Evolutionary conservation across 2,329 filamentous ascomycete genomes (phyloP).

Genomic region (Amphichorda felina): DNA sequence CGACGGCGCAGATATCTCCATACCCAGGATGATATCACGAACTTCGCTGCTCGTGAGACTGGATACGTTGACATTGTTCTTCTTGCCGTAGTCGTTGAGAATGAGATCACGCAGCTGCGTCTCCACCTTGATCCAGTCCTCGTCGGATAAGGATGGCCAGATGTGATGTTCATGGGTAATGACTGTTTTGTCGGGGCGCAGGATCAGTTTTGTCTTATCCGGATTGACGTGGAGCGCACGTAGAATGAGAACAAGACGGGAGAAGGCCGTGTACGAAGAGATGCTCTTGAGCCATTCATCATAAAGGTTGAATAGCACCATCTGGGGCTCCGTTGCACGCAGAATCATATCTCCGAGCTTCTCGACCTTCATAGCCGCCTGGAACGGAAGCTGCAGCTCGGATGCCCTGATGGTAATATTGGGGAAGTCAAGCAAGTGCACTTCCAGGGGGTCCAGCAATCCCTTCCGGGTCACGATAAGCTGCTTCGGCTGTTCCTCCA

Average conservation of each 20-base stretch:
- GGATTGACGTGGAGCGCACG: slow-evolving; percentile 94
- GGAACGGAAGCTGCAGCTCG: slow-evolving; percentile 93
- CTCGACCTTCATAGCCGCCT: slow-evolving; percentile 99
- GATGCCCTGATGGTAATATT: slow-evolving; percentile 98
- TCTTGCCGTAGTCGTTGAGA: slow-evolving; percentile 97
- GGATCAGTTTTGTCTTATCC: slow-evolving; percentile 92
- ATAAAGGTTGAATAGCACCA: slow-evolving; percentile 98
- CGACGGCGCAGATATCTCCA: slow-evolving; percentile 97
- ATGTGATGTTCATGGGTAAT: slow-evolving; percentile 99
- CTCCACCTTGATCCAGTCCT: slow-evolving; percentile 99
- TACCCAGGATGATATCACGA: slow-evolving; percentile 94
- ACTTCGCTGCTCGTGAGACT: slow-evolving; percentile 96
- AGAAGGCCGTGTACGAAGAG: slow-evolving; percentile 97
- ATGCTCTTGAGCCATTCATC: slow-evolving; percentile 99
- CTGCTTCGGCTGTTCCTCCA: slow-evolving; percentile 98
- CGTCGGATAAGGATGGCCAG: slow-evolving; percentile 87
- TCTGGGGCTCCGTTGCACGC: slow-evolving; percentile 95
- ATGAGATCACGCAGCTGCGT: slow-evolving; percentile 91
- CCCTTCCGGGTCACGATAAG: slow-evolving; percentile 97
- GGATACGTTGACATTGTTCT: slow-evolving; percentile 98
- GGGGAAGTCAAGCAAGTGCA: slow-evolving; percentile 94
- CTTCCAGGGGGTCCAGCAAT: slow-evolving; percentile 90
- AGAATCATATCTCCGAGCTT: slow-evolving; percentile 99
- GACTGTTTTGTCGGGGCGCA: slow-evolving; percentile 93
- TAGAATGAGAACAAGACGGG: slow-evolving; percentile 82